These are phyloP conservation scores for Yarrowia porcina DNA, from an alignment of 805 yeast genomes.

Conservation along the genomic window DNA sequence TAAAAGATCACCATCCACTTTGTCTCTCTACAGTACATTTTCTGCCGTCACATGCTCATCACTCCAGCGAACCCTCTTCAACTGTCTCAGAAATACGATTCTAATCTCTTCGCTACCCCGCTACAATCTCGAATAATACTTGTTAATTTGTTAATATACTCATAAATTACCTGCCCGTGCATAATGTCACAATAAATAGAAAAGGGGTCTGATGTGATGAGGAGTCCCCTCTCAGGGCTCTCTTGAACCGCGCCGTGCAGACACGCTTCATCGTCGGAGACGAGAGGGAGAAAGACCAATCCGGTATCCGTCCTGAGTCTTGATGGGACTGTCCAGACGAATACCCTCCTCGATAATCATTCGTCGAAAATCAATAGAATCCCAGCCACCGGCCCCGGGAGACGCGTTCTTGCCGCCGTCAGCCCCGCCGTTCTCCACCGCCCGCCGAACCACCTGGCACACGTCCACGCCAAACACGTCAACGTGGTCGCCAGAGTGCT, in stretches of 20 bases:
- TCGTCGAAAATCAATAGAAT: constrained; percentile 22
- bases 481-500: constrained; percentile 14
- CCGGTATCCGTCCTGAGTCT: constrained; percentile 22
- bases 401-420: constrained; percentile 1
- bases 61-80: too few species aligned
- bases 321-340: constrained; percentile 22
- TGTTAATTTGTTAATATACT: constrained; percentile 9
- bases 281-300: constrained; percentile 13
- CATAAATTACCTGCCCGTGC: constrained; percentile 21
- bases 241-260: not conserved
- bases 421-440: constrained; percentile 36
- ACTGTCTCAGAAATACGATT: not conserved
- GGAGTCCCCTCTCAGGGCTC: not conserved
- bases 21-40: too few species aligned
- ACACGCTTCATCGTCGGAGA: not conserved
- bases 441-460: constrained; percentile 49
- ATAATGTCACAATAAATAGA: constrained; percentile 16
- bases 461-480: constrained; percentile 58
- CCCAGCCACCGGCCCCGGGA: constrained; percentile 6
- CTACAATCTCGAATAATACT: not conserved
- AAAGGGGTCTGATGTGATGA: constrained; percentile 16
- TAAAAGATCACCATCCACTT: too few species aligned
- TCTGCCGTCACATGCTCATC: too few species aligned
- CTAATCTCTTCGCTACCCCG: not conserved
- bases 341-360: constrained; percentile 24